These are phyloP conservation scores for Nicotiana benthamiana DNA, from an alignment of 257 asterid genomes.

Conservation along the genomic window DNA sequence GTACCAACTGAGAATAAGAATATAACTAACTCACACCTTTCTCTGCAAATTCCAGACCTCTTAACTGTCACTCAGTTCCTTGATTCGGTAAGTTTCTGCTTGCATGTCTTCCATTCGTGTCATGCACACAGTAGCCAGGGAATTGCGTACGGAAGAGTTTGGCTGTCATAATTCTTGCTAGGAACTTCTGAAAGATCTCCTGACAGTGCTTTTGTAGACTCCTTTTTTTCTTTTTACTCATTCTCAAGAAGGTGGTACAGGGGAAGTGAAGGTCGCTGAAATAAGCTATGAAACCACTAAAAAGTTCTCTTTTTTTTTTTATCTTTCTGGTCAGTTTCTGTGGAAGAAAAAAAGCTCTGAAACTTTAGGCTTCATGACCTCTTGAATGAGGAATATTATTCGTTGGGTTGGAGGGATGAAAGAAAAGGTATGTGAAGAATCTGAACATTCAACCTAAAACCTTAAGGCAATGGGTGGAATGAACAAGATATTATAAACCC, in stretches of 20 bases:
- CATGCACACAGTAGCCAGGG: background rate
- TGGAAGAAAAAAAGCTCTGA: background rate
- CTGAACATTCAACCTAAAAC: background rate
- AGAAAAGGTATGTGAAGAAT: background rate
- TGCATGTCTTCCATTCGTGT: background rate
- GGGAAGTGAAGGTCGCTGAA: background rate
- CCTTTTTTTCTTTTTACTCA: background rate
- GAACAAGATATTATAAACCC: background rate
- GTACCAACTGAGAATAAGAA: slow-evolving; percentile 42
- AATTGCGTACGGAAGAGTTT: background rate
- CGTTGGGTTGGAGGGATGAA: background rate
- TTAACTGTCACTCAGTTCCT: slow-evolving; percentile 59
- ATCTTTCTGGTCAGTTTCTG: background rate
- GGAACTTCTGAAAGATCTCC: background rate
- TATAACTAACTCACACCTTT: slow-evolving; percentile 41
- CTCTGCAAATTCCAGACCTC: slow-evolving; percentile 43
- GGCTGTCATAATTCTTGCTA: background rate
- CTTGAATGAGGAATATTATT: background rate
- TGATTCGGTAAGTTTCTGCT: slow-evolving; percentile 46
- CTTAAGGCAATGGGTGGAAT: background rate
- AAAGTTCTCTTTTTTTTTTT: background rate
- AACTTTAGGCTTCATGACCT: background rate
- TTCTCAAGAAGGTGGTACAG: background rate
- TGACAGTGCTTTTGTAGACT: background rate
- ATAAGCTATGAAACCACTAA: background rate